Conservation (phyloP, 1,284 basidiomycete genomes). For the Pseudozyma hubeiensis region DNA sequence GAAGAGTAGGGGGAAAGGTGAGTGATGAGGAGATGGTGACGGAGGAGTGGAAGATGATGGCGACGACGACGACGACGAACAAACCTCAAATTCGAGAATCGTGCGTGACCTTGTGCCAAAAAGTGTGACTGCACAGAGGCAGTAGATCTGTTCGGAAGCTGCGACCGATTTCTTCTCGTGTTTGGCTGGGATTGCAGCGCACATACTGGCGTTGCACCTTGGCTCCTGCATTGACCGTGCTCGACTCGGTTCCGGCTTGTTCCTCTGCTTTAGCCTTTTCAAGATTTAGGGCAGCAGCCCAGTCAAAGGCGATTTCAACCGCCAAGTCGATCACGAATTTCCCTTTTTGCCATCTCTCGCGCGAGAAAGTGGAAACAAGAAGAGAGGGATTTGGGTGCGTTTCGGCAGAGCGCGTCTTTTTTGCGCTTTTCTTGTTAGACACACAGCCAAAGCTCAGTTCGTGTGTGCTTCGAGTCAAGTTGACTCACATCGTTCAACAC, state of each 20-base stretch:
- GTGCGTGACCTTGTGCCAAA: background rate
- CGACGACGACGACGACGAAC: constrained; percentile 5
- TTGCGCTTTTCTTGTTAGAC: constrained; percentile 10
- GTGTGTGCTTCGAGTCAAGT: background rate
- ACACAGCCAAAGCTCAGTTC: constrained; percentile 8
- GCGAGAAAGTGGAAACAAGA: constrained; percentile 71
- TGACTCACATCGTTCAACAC: background rate
- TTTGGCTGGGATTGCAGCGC: background rate
- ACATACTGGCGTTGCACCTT: constrained; percentile 3
- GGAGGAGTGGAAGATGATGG: constrained; percentile 4
- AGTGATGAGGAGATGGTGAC: constrained; percentile 10
- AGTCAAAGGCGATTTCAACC: background rate
- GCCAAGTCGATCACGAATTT: constrained; percentile 29
- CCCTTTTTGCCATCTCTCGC: constrained; percentile 1
- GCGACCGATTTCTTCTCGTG: background rate
- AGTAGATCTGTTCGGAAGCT: background rate
- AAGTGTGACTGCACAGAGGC: background rate
- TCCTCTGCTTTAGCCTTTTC: constrained; percentile 5
- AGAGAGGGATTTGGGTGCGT: constrained; percentile 69
- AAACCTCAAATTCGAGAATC: constrained; percentile 2
- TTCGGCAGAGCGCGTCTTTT: constrained; percentile 1
- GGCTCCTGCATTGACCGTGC: constrained; percentile 8
- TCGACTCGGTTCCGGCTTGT: constrained; percentile 37
- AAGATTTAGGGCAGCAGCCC: constrained; percentile 1
- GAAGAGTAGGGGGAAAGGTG: constrained; percentile 4